Evolutionary conservation across 2,329 filamentous ascomycete genomes (phyloP).

Genomic region (Aspergillus uvarum): DNA sequence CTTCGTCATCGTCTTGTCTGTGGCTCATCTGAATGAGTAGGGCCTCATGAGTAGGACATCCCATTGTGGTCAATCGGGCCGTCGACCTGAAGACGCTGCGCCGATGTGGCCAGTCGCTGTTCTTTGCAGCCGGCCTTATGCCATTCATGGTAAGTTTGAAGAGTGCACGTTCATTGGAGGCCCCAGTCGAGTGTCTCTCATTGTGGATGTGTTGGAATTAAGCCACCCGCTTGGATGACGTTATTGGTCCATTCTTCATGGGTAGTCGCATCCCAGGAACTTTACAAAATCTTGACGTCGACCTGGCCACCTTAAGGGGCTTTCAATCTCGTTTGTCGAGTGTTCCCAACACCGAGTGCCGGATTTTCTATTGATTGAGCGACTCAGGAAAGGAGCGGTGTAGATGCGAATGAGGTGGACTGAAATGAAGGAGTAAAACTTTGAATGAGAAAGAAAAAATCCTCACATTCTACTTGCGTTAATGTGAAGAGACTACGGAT

Average conservation of each 20-base stretch:
- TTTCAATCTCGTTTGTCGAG: conserved; percentile 13
- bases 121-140: neutral
- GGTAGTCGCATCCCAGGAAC: conserved; percentile 14
- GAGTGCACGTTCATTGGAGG: conserved; percentile 16
- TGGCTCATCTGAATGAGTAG: neutral
- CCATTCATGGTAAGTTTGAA: conserved; percentile 7
- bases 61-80: neutral
- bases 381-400: conserved; percentile 22
- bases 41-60: neutral
- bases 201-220: conserved; percentile 3
- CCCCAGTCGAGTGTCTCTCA: conserved; percentile 11
- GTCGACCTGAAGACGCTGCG: neutral
- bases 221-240: conserved; percentile 4
- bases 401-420: conserved; percentile 9
- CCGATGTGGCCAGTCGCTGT: neutral
- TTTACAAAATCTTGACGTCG: conserved; percentile 18
- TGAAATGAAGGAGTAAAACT: conserved; percentile 4
- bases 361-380: neutral
- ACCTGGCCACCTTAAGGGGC: conserved; percentile 10
- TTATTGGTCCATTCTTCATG: conserved; percentile 16
- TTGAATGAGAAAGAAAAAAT: conserved; percentile 1
- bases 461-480: neutral
- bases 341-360: conserved; percentile 7
- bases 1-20: neutral
- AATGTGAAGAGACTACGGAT: neutral